Evolutionary conservation across 192 early-diverging fungal genomes (phyloP).

Genomic region (Linnemannia elongata): DNA sequence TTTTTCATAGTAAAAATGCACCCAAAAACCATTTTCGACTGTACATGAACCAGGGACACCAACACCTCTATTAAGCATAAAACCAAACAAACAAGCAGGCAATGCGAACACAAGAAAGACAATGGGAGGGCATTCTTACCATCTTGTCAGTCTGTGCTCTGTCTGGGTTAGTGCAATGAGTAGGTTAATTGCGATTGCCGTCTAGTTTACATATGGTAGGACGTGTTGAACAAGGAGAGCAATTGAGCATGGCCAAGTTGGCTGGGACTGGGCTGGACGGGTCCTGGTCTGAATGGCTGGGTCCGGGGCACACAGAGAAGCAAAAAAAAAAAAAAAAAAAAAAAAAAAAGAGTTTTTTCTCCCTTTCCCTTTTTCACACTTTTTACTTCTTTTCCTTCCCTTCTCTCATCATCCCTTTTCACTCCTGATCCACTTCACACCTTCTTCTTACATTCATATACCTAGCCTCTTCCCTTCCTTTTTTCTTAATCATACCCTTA

Average conservation of each 20-base stretch:
- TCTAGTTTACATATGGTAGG: not conserved
- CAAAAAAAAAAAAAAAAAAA: not conserved
- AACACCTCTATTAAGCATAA: too few relatives aligned
- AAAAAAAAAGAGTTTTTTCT: not conserved
- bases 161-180: too few relatives aligned
- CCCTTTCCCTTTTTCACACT: not conserved
- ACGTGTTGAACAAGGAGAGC: not conserved
- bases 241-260: not conserved
- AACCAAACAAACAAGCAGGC: too few relatives aligned
- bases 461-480: not conserved
- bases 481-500: not conserved
- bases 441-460: not conserved
- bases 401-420: conserved; percentile 19
- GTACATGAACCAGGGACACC: too few relatives aligned
- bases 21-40: too few relatives aligned
- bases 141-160: too few relatives aligned
- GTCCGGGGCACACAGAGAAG: not conserved
- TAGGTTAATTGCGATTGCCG: too few relatives aligned
- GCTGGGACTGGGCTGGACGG: not conserved
- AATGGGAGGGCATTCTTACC: too few relatives aligned
- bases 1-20: too few relatives aligned
- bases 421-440: conserved; percentile 23
- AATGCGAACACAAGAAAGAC: too few relatives aligned
- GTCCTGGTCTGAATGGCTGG: not conserved
- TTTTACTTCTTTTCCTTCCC: conserved; percentile 9